phyloP scores from a whole-genome alignment of 345 rosid genomes.

The Draba incana region DNA sequence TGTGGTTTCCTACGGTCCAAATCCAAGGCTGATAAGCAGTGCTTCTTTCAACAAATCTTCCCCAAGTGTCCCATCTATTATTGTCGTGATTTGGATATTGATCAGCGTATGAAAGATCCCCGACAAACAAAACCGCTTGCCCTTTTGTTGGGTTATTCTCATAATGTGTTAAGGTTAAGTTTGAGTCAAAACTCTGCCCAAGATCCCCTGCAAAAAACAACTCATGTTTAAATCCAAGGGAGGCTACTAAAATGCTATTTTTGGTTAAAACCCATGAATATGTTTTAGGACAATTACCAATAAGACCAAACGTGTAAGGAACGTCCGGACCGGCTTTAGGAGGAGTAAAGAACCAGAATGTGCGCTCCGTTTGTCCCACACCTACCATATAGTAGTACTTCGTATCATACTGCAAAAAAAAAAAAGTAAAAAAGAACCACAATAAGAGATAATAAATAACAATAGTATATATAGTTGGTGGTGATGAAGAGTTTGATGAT shows the following conservation, averaged over 20 bases:
- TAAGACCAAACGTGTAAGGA: constrained; percentile 61
- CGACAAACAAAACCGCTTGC: constrained; percentile 64
- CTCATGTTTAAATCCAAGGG: neutral
- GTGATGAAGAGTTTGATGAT: neutral
- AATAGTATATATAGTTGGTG: neutral
- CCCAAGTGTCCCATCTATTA: constrained; percentile 87
- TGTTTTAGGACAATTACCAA: constrained; percentile 42
- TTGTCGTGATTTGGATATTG: constrained; percentile 64
- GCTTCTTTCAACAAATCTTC: constrained; percentile 77
- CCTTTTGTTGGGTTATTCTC: constrained; percentile 67
- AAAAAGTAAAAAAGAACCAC: neutral
- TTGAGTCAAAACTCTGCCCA: constrained; percentile 87
- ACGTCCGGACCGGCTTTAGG: constrained; percentile 66
- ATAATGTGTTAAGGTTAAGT: constrained; percentile 68
- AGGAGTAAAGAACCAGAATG: constrained; percentile 68
- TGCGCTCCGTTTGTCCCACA: constrained; percentile 46
- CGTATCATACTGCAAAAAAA: constrained; percentile 48
- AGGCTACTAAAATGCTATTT: neutral
- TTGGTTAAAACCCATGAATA: neutral
- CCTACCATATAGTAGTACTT: constrained; percentile 67
- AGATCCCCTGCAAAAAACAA: constrained; percentile 68
- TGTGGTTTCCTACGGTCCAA: constrained; percentile 92
- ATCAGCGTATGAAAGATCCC: constrained; percentile 91
- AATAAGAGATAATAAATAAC: neutral
- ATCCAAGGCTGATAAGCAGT: constrained; percentile 94